These are phyloP conservation scores for Actinomucor elegans DNA, from an alignment of 371 early-diverging fungal species.

Conservation along the genomic window DNA sequence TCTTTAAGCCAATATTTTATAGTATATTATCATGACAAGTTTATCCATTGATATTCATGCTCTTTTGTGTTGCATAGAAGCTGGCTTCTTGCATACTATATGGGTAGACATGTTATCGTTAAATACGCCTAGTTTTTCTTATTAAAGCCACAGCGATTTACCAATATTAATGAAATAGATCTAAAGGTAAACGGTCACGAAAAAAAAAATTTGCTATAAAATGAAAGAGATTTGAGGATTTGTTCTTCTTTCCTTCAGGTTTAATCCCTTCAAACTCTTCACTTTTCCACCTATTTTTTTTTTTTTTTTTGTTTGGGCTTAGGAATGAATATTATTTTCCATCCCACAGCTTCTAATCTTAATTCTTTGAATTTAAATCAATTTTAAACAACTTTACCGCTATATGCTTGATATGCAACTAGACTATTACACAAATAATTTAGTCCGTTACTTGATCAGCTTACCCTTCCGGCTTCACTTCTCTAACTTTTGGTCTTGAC, in stretches of 20 bases:
- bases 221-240: constrained; percentile 3
- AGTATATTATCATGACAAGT: too few species aligned
- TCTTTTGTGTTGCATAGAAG: too few species aligned
- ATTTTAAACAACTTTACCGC: constrained; percentile 7
- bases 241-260: not conserved
- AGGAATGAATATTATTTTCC: constrained; percentile 30
- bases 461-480: constrained; percentile 53
- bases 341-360: constrained; percentile 10
- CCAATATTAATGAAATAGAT: too few species aligned
- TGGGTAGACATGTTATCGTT: too few species aligned
- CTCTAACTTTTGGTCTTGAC: constrained; percentile 53
- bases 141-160: too few species aligned
- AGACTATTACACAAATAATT: constrained; percentile 37
- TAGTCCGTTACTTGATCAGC: constrained; percentile 44
- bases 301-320: constrained; percentile 8
- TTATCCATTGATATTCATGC: too few species aligned
- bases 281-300: constrained; percentile 3
- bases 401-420: constrained; percentile 36
- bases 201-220: constrained; percentile 1
- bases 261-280: not conserved
- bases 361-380: constrained; percentile 24
- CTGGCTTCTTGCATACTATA: too few species aligned
- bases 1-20: too few species aligned
- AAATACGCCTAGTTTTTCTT: too few species aligned
- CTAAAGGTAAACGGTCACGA: constrained; percentile 9